Evolutionary conservation across 306 rosid species (phyloP), one percentile per base, ranked within the genome.

Genomic region (Medicago arabica): DNA sequence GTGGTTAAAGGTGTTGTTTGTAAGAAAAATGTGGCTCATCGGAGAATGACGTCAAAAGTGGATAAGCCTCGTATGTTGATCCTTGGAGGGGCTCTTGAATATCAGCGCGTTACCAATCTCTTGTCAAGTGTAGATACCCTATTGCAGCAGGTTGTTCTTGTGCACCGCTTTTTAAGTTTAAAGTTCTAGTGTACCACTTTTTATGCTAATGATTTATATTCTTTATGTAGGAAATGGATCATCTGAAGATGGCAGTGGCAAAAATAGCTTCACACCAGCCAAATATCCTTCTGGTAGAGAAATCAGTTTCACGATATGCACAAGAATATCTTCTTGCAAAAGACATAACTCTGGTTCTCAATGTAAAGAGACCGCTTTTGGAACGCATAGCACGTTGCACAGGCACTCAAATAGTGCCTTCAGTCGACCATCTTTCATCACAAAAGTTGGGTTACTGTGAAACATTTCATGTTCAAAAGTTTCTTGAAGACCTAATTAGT

Each of bases 71-170:
- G 97, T 67, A 1, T 96, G 15, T 80, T 96, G 85, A 84, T 96
- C 80, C 97, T 96, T 80, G 93, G 96, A 75, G 99, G 99, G 59
- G 99, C 99, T 82, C 97, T 96, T 62, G 99, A 96, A 86, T 96
- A 96, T 85, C 99, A 96, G 81, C 90, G 98, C 53, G 96, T 96
- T 63, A 74, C 93, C 62, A 90, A 88, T 77, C 90, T 78, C 80
- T 81, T 92, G 64, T 96, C 99, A 12, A 92, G 99, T 89, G 90
- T 96, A 70, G 98, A 92, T 88, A 92, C 99, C 46, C 85, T 96
- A 80, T 78, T 92, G 86, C 99, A 96, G 93, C 99, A 96, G 99
- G 99, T 96, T 92, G 74, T 77, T 68, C 55, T 78, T 62, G 57
- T 71, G 72, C 80, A 14, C 71, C 39, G 69, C 82, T 77, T 88